Evolutionary conservation across 2,329 filamentous ascomycete species (phyloP).

Genomic region (Penicillium fuscoglaucum): DNA sequence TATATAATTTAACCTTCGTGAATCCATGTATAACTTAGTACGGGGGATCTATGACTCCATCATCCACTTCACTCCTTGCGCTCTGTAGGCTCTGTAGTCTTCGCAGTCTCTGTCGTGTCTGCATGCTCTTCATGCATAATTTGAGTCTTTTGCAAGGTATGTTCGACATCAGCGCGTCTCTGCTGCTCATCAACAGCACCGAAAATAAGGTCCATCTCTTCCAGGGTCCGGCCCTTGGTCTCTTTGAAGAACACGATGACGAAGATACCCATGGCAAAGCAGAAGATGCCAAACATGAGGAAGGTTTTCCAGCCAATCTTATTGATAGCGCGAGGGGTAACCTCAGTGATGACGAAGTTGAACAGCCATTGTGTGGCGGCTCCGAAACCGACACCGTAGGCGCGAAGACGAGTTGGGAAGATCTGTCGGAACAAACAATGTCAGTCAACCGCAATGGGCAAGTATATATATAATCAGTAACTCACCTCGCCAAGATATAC

Average conservation of each 20-base stretch:
- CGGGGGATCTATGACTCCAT: neutral
- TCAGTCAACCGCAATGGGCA: neutral
- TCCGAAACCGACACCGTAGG: slow-evolving; percentile 44
- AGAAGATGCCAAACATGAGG: slow-evolving; percentile 45
- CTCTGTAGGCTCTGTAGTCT: neutral
- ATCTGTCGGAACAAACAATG: slow-evolving; percentile 31
- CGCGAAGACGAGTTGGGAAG: slow-evolving; percentile 43
- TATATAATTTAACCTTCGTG: neutral
- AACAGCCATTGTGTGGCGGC: slow-evolving; percentile 44
- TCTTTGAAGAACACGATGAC: slow-evolving; percentile 35
- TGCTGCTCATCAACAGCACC: slow-evolving; percentile 29
- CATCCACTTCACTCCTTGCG: neutral
- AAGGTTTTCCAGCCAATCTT: slow-evolving; percentile 43
- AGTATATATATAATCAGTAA: neutral
- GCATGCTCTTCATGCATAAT: slow-evolving; percentile 25
- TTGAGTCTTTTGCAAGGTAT: slow-evolving; percentile 29
- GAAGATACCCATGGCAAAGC: too few relatives aligned
- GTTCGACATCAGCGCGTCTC: slow-evolving; percentile 27
- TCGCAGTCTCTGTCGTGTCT: slow-evolving; percentile 1
- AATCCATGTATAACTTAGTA: neutral
- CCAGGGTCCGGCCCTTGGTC: slow-evolving; percentile 39
- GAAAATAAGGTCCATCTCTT: slow-evolving; percentile 42
- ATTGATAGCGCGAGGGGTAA: slow-evolving; percentile 44
- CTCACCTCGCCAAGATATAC: too few relatives aligned
- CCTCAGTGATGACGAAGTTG: slow-evolving; percentile 45